A percentile compares a stretch with the other conserved stretches of the same genome.
These are phyloP conservation scores for Yamadazyma mexicana DNA, from an alignment of 1,139 yeast species.

Conservation along the genomic window DNA sequence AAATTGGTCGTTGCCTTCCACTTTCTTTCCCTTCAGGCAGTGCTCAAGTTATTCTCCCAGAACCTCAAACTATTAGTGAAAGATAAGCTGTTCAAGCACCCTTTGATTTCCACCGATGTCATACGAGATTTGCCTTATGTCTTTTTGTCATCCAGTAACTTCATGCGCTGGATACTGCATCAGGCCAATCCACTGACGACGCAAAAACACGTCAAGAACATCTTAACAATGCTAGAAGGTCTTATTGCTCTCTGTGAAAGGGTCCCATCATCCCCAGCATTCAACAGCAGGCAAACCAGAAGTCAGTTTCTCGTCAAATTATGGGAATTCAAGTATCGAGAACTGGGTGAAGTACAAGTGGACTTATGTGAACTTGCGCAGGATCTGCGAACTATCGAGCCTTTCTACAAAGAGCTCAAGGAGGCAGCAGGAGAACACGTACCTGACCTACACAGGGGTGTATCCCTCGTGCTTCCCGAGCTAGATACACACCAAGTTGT, in stretches of 20 bases:
- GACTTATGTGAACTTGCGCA: neutral
- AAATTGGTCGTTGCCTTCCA: slow-evolving; percentile 32
- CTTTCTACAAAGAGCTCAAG: neutral
- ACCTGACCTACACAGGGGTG: too few species aligned
- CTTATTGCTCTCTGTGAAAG: slow-evolving; percentile 20
- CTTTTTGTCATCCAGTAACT: slow-evolving; percentile 22
- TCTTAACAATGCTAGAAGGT: slow-evolving; percentile 25
- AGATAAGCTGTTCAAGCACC: neutral
- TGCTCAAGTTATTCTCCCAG: slow-evolving; percentile 26
- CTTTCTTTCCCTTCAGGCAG: slow-evolving; percentile 30
- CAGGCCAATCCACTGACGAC: neutral
- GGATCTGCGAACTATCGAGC: neutral
- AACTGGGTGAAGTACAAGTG: neutral
- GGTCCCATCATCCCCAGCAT: neutral
- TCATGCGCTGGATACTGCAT: slow-evolving; percentile 24
- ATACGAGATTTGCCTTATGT: slow-evolving; percentile 12
- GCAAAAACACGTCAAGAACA: slow-evolving; percentile 17
- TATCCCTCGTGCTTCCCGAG: too few species aligned
- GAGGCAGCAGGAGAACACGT: neutral
- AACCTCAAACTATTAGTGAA: slow-evolving; percentile 15
- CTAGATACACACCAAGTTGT: neutral
- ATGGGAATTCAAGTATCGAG: slow-evolving; percentile 6
- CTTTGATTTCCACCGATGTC: neutral
- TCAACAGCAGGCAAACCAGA: neutral
- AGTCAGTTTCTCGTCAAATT: slow-evolving; percentile 5